phyloP scores from a whole-genome alignment of 1,284 basidiomycete genomes.

The Sphaerobolus stellatus region DNA sequence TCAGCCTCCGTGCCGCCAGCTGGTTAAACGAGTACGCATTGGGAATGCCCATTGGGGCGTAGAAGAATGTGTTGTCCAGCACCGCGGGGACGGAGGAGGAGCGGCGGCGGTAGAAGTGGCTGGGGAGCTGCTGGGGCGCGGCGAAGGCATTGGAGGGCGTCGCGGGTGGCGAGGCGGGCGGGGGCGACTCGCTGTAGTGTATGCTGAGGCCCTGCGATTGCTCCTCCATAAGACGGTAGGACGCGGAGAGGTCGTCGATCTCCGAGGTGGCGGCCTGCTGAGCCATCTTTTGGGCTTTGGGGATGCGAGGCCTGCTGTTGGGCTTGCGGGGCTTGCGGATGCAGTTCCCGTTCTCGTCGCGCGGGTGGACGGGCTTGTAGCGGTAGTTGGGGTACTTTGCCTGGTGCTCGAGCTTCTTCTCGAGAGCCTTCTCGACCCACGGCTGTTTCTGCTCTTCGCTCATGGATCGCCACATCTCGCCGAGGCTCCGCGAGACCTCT shows the following conservation, averaged over 20 bases:
- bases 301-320: slow-evolving; percentile 9
- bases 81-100: slow-evolving; percentile 8
- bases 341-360: slow-evolving; percentile 12
- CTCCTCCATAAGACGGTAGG: slow-evolving; percentile 3
- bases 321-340: slow-evolving; percentile 13
- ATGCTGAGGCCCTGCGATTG: neutral
- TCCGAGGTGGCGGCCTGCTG: neutral
- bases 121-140: neutral
- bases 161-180: neutral
- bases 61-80: slow-evolving; percentile 1
- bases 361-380: slow-evolving; percentile 59
- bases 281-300: neutral
- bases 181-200: neutral
- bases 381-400: slow-evolving; percentile 68
- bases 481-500: slow-evolving; percentile 62
- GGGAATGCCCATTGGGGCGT: neutral
- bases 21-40: neutral
- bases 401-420: slow-evolving; percentile 64
- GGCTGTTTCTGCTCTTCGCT: slow-evolving; percentile 65
- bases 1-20: neutral
- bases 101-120: slow-evolving; percentile 1
- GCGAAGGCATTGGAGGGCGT: neutral
- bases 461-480: slow-evolving; percentile 71
- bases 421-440: slow-evolving; percentile 68
- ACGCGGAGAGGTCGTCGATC: neutral